Base-by-base conservation (phyloP, 176 grass and related monocot genomes). In the Sorghum bicolor region DNA sequence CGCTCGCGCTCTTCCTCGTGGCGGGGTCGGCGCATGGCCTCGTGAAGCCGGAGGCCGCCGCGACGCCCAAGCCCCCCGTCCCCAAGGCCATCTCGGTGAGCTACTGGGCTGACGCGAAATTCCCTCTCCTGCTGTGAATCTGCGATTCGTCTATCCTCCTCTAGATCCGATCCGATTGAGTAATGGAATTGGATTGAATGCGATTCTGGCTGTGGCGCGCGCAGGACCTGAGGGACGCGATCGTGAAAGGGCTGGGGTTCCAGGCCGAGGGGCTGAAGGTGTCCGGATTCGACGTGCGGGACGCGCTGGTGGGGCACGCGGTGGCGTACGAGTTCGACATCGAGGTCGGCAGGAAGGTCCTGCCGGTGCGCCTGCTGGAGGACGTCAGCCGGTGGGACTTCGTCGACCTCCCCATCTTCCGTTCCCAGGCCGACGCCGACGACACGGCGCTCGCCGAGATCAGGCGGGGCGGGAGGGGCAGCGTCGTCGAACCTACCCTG, bases 291-390 rank as follows among this genome's bases (percentile, higher is more conserved):
- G 96, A 95, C 57, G 89, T 88, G 84, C 70, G 96, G 25, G 89
- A 98, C 80, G 96, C 89, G 45, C 89, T 85, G 63, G 96, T 98
- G 55, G 93, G 96, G 30, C 91, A 95, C 31, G 83, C 93, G 41
- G 85, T 98, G 80, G 80, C 87, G 65, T 95, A 94, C 81, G 96
- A 98, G 88, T 92, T 94, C 83, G 91, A 86, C 79, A 87, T 98
- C 66, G 85, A 94, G 88, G 88, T 96, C 25, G 96, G 91, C 58
- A 84, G 76, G 86, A 91, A 89, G 85, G 72, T 85, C 37, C 80
- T 94, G 50, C 96, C 96, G 11, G 80, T 98, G 88, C 94, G 89
- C 19, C 91, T 98, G 25, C 86, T 94, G 33, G 91, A 94, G 87
- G 93, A 98, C 41, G 87, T 92, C 53, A 95, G 70, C 58, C 85